These are phyloP conservation scores for Leccinum imitatum DNA, from an alignment of 768 basidiomycete genomes.

Conservation along the genomic window DNA sequence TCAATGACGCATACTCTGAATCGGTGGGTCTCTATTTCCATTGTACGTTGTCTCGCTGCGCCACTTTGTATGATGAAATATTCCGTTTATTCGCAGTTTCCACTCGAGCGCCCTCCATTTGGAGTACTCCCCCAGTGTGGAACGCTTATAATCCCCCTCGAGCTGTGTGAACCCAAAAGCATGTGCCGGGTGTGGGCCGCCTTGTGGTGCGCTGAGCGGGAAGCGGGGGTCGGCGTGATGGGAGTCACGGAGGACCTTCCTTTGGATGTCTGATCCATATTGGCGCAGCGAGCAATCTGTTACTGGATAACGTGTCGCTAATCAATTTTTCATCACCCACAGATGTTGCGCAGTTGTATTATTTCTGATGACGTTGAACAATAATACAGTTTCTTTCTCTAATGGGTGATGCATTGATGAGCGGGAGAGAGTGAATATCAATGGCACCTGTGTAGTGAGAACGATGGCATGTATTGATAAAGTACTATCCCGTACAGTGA, in stretches of 20 bases:
- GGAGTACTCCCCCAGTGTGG: slow-evolving; percentile 73
- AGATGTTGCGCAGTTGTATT: slow-evolving; percentile 6
- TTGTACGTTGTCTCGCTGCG: slow-evolving; percentile 17
- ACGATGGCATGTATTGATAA: neutral
- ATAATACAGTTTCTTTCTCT: neutral
- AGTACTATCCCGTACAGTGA: too few species aligned
- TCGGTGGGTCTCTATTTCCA: slow-evolving; percentile 26
- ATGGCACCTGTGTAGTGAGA: too few species aligned
- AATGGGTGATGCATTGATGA: too few species aligned
- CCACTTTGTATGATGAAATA: slow-evolving; percentile 50
- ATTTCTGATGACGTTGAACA: neutral
- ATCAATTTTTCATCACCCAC: slow-evolving; percentile 7
- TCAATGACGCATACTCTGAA: neutral
- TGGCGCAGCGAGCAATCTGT: slow-evolving; percentile 25
- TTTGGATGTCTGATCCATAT: slow-evolving; percentile 81
- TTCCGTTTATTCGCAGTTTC: slow-evolving; percentile 86
- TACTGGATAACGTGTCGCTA: neutral
- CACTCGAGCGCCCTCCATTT: slow-evolving; percentile 66
- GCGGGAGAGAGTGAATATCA: neutral
- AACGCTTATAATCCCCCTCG: slow-evolving; percentile 74
- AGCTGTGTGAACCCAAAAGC: slow-evolving; percentile 68
- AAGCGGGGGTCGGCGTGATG: slow-evolving; percentile 75
- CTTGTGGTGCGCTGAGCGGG: slow-evolving; percentile 65
- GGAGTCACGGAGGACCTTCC: slow-evolving; percentile 71
- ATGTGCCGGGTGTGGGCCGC: slow-evolving; percentile 64